Percentiles rank a stretch among this genome's conserved stretches.
Evolutionary conservation across 805 yeast genomes (phyloP).

Genomic region (Candida insectalens): DNA sequence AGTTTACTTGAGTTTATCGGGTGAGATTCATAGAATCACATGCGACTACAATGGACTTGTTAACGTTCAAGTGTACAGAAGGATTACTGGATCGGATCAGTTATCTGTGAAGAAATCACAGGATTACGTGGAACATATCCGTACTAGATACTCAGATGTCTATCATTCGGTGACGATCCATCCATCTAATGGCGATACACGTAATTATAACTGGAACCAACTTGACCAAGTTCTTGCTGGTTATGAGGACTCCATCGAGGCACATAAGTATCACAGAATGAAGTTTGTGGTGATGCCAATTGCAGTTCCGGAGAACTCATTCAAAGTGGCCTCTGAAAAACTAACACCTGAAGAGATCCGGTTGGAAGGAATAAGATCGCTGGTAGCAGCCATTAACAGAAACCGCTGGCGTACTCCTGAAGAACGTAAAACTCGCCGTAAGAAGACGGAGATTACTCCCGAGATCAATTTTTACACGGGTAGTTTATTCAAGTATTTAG

Average conservation of each 20-base stretch:
- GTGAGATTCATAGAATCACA: constrained; percentile 77
- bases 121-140: constrained; percentile 44
- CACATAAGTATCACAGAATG: constrained; percentile 49
- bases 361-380: constrained; percentile 76
- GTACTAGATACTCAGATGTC: constrained; percentile 68
- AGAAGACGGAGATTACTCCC: constrained; percentile 45
- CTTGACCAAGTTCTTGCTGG: constrained; percentile 92
- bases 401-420: constrained; percentile 38
- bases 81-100: constrained; percentile 15
- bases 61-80: constrained; percentile 66
- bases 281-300: constrained; percentile 82
- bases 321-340: constrained; percentile 38
- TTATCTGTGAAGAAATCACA: constrained; percentile 11
- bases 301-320: constrained; percentile 49
- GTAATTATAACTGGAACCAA: constrained; percentile 76
- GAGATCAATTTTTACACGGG: constrained; percentile 87
- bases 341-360: constrained; percentile 79
- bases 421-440: constrained; percentile 25
- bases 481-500: constrained; percentile 55
- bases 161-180: constrained; percentile 52
- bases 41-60: constrained; percentile 65
- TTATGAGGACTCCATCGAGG: constrained; percentile 62
- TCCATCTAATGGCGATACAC: constrained; percentile 38
- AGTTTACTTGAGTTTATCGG: constrained; percentile 66
- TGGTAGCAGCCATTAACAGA: constrained; percentile 54